These are phyloP conservation scores for Scedosporium boydii DNA, from an alignment of 2,329 filamentous ascomycete species.

Conservation along the genomic window DNA sequence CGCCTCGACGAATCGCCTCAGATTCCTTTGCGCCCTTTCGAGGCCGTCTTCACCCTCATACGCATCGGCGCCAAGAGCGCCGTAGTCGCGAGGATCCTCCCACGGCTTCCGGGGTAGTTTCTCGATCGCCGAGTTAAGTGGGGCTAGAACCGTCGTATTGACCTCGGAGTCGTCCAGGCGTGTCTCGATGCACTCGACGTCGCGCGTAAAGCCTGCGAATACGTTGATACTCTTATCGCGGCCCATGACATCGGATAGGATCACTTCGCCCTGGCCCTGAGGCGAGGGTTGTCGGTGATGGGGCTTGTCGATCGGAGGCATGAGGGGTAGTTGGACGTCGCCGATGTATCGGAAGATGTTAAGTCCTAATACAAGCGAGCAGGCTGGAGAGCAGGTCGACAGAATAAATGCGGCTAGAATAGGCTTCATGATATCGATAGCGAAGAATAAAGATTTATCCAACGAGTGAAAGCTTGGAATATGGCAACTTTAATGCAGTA, in stretches of 20 bases:
- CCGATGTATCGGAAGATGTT: slow-evolving; percentile 3
- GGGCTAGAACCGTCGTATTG: slow-evolving; percentile 81
- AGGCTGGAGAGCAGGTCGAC: background rate
- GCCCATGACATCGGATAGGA: slow-evolving; percentile 77
- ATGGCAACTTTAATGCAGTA: background rate
- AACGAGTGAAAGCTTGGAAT: background rate
- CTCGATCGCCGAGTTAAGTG: slow-evolving; percentile 73
- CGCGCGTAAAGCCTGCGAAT: slow-evolving; percentile 72
- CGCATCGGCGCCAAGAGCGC: slow-evolving; percentile 53
- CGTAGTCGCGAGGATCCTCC: slow-evolving; percentile 69
- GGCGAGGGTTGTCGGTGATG: background rate
- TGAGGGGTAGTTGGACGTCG: slow-evolving; percentile 1
- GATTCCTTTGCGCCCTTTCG: slow-evolving; percentile 66
- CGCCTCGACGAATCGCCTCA: slow-evolving; percentile 73
- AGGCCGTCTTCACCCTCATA: slow-evolving; percentile 70
- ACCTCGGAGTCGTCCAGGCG: slow-evolving; percentile 56
- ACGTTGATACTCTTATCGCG: slow-evolving; percentile 71
- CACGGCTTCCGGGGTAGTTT: slow-evolving; percentile 75
- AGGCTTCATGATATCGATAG: background rate
- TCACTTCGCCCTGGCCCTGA: slow-evolving; percentile 30
- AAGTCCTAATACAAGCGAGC: background rate
- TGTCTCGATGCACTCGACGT: slow-evolving; percentile 57
- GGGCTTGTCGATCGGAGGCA: background rate
- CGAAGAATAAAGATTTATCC: background rate
- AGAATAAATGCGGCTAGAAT: background rate